Percentiles rank a stretch among this genome's conserved stretches.
Conservation (phyloP, 495 filamentous ascomycete genomes). For the Penicillium psychrofluorescens region DNA sequence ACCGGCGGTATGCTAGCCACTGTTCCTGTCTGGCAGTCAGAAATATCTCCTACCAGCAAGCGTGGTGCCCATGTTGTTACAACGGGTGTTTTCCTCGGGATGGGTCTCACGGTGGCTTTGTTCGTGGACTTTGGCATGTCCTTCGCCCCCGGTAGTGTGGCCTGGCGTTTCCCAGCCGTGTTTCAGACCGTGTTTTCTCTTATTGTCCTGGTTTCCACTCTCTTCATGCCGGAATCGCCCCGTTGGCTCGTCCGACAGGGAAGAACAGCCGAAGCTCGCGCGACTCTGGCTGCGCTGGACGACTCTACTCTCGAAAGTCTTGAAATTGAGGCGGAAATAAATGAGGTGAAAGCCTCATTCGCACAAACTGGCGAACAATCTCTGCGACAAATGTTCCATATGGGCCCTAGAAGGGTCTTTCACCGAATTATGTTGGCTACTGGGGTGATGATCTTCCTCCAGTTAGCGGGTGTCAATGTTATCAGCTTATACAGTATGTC, state of each 20-base stretch:
- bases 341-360: slow-evolving; percentile 27
- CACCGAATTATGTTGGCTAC: slow-evolving; percentile 30
- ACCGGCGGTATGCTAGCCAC: slow-evolving; percentile 50
- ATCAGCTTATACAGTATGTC: slow-evolving; percentile 14
- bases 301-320: slow-evolving; percentile 18
- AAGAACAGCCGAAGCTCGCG: slow-evolving; percentile 21
- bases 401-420: slow-evolving; percentile 20
- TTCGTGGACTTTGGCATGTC: slow-evolving; percentile 56
- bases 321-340: slow-evolving; percentile 26
- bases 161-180: slow-evolving; percentile 43
- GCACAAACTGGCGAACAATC: slow-evolving; percentile 20
- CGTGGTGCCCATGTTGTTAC: slow-evolving; percentile 38
- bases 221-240: slow-evolving; percentile 49
- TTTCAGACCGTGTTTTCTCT: slow-evolving; percentile 45
- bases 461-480: slow-evolving; percentile 23
- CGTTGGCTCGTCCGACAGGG: slow-evolving; percentile 33
- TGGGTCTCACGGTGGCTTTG: slow-evolving; percentile 55
- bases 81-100: slow-evolving; percentile 45
- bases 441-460: slow-evolving; percentile 36
- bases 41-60: slow-evolving; percentile 11
- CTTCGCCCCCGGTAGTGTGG: slow-evolving; percentile 28
- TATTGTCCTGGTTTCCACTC: slow-evolving; percentile 26
- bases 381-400: slow-evolving; percentile 14
- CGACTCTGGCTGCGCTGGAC: slow-evolving; percentile 25
- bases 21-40: slow-evolving; percentile 43